phyloP scores from a whole-genome alignment of 495 filamentous ascomycete species.

The Hyaloscypha bicolor region DNA sequence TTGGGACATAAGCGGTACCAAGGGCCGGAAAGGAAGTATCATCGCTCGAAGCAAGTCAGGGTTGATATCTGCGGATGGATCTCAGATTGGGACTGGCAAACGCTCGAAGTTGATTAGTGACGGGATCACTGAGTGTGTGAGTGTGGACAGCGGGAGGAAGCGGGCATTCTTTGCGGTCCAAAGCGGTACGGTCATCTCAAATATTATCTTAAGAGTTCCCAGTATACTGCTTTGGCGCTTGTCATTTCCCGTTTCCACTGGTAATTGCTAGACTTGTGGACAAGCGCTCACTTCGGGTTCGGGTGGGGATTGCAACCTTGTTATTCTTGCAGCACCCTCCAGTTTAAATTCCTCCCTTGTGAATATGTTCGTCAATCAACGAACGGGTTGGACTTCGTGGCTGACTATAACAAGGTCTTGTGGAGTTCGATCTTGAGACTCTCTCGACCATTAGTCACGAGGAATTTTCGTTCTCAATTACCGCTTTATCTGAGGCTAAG shows the following conservation, averaged over 20 bases:
- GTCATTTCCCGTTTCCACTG: too few species aligned
- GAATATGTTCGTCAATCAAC: too few species aligned
- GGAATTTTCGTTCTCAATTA: constrained; percentile 81
- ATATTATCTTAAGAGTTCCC: not conserved
- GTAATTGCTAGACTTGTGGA: too few species aligned
- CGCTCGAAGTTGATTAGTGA: constrained; percentile 55
- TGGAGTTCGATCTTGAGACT: constrained; percentile 83
- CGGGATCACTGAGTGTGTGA: constrained; percentile 82
- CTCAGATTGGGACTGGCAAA: constrained; percentile 17
- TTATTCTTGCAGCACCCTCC: too few species aligned
- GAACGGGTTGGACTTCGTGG: not conserved
- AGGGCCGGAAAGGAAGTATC: constrained; percentile 63
- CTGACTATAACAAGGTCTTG: constrained; percentile 51
- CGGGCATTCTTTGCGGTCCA: constrained; percentile 79
- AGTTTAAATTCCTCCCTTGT: too few species aligned
- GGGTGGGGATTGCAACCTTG: not conserved
- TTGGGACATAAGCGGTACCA: constrained; percentile 75
- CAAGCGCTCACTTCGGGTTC: too few species aligned
- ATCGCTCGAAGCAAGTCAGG: constrained; percentile 60
- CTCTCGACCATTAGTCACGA: constrained; percentile 70
- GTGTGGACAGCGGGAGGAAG: constrained; percentile 70
- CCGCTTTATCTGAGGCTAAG: constrained; percentile 76
- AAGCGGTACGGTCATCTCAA: constrained; percentile 50
- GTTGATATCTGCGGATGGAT: constrained; percentile 43
- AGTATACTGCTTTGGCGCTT: too few species aligned